Evolutionary conservation across 805 yeast species (phyloP), one percentile per base, ranked within the genome.

Genomic region (Saccharomycopsis fermentans): DNA sequence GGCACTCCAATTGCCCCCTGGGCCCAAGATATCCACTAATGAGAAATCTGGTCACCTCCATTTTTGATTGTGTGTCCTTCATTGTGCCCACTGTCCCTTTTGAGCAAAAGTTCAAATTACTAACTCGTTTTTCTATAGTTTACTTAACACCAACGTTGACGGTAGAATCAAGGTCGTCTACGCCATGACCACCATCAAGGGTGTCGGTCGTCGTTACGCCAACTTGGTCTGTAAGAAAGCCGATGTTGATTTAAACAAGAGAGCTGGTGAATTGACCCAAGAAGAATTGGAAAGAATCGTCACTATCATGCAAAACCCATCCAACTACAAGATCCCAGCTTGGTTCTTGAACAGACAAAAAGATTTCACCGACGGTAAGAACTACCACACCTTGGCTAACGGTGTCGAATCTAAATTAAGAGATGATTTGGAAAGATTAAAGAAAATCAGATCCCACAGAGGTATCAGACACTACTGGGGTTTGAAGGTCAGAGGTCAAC

Each of bases 391-490:
- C 75, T 87, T 94, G 74, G 98, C 98, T 71, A 94, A 94, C 92
- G 89, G 89, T 85, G 83, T 94, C 79, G 99, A 95, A 83, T 88
- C 96, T 73, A 94, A 94, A 83, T 88, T 94, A 80, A 94, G 99
- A 89, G 99, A 94, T 77, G 99, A 94, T 77, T 84, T 94, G 79
- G 99, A 94, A 84, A 92, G 98, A 86, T 84, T 94, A 81, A 95
- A 95, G 96, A 94, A 94, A 83, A 94, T 95, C 87, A 95, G 99
- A 86, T 83, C 98, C 75, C 99, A 94, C 94, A 86, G 98, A 82
- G 99, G 99, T 92, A 87, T 94, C 80, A 90, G 99, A 87, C 99
- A 94, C 85, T 91, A 86, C 92, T 94, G 97, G 98, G 97, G 97
- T 78, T 83, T 94, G 78, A 94, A 94, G 84, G 99, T 95, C 80